Conservation (phyloP, 2,329 filamentous ascomycete species). For the Fusarium torreyae region DNA sequence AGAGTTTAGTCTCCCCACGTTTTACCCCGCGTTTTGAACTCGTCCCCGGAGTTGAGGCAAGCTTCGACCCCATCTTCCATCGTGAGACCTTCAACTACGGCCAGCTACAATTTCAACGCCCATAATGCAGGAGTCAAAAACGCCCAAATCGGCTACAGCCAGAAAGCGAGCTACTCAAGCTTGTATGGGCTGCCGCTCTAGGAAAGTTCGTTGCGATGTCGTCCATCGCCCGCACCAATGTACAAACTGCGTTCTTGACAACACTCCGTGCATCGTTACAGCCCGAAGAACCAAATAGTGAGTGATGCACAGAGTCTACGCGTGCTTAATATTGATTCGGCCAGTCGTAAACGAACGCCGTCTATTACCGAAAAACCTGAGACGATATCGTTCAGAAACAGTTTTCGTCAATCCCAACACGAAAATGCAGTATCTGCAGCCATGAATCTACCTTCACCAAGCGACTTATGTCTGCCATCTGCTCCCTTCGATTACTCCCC, state of each 20-base stretch:
- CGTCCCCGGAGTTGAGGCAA: neutral
- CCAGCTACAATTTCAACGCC: fast-evolving
- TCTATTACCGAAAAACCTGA: neutral
- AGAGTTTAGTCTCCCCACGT: neutral
- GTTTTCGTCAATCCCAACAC: neutral
- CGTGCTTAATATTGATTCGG: neutral
- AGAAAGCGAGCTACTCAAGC: slow-evolving; percentile 29
- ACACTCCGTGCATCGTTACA: slow-evolving; percentile 27
- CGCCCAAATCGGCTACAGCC: neutral
- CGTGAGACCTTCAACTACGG: neutral
- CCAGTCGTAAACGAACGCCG: neutral
- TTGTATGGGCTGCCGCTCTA: slow-evolving; percentile 23
- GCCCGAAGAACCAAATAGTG: slow-evolving; percentile 29
- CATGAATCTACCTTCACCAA: neutral
- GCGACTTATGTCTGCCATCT: neutral
- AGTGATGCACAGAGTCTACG: fast-evolving
- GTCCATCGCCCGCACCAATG: slow-evolving; percentile 24
- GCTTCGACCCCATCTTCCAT: neutral
- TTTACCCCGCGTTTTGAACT: slow-evolving; percentile 1
- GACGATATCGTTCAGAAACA: neutral
- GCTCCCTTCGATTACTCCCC: fast-evolving
- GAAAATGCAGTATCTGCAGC: neutral
- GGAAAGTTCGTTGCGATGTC: slow-evolving; percentile 36
- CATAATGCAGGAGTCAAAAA: neutral
- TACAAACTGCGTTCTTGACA: slow-evolving; percentile 33